Base-by-base conservation (phyloP, 441 rosid genomes). In the Cnidoscolus chayamansa region DNA sequence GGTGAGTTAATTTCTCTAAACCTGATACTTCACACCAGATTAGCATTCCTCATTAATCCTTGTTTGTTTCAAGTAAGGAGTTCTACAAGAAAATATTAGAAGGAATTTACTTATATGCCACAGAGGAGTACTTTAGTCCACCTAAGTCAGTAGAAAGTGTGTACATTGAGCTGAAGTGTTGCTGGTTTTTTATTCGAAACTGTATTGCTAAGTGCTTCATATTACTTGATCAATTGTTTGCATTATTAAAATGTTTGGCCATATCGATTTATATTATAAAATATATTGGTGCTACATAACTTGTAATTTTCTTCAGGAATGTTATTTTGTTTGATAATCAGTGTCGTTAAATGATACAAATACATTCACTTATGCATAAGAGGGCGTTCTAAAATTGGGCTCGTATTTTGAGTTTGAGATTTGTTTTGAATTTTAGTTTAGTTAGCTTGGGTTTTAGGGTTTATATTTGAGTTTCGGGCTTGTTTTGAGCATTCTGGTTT, bases 1-100 rank as follows among this genome's bases (percentile, higher is more conserved):
- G 97, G 98, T 95, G 83, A 82, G 93, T 75, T 77, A 62, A 59
- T 65, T 20, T 63, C 65, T 79, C 57, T 75, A 53, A 49, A 70
- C 63, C 16, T 50, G 51, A 40, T 56, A 31, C 54, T 76, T 74
- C 58, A 62, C 25, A 63, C 55, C 10, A 69, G 31, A 13, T 78
- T 58, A 32, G 62, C 20, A 5, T 45, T 60, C 19, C 31, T 62
- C 15, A 59, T 37, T 61, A 7, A 10, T 4, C 4, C 20, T 5
- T 10, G 10, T 63, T 35, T 50, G 48, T 53, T n/a, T 19, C 30
- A 12, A 7, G 71, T 57, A n/a, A 45, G 69, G 67, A 69, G 15
- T 60, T 73, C 65, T 37, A 47, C 45, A 2, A 10, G 59, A 57
- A 17, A 51, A 45, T 31, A 15, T 49, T 35, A 51, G 31, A 20